Evolutionary conservation across 306 rosid species (phyloP), one percentile per base, ranked within the genome.

Genomic region (Macrotyloma uniflorum): DNA sequence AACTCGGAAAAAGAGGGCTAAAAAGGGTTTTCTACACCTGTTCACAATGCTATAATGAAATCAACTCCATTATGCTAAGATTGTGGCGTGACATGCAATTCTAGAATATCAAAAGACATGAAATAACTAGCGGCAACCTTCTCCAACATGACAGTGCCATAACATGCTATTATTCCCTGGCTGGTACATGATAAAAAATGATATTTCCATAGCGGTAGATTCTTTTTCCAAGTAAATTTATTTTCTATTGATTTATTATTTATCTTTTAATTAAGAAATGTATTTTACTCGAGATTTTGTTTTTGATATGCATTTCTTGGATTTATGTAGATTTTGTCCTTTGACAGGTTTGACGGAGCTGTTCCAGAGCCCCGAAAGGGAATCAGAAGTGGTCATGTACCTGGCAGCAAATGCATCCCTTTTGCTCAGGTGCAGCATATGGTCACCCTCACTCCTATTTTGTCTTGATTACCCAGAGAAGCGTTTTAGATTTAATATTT

Each of bases 391-490:
- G 98, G 98, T 78, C 98, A 93, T 74, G 95, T 93, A 76, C 98
- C 98, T 63, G 92, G 93, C 67, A 93, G 98, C 90, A 91, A 87
- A 80, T 93, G 98, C 85, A 53, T 91, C 72, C 97, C 98, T 74
- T 93, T 88, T 85, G 3, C 79, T 20, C 95, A 93, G 93, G 98
- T 93, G 75, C 61, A 16, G 16, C 50, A 74, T 57, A 70, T 55
- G 9, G 32, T 45, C 79, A 35, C 47, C 32, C 13, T 45, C 79
- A 35, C 47, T 24, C 13, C 50, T 22, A 5, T 74, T 19, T 70
- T 58, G 19, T 55, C 18, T 16, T 72, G 49, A 50, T 66, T 23
- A 43, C 66, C 32, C 69, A 15, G 55, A 26, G 35, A 79, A 40
- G 61, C 83, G 50, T 38, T 50, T 30, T 23, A 49, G 7, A 9